Conservation (phyloP, 176 grass and related monocot species). For the Poa pratensis region DNA sequence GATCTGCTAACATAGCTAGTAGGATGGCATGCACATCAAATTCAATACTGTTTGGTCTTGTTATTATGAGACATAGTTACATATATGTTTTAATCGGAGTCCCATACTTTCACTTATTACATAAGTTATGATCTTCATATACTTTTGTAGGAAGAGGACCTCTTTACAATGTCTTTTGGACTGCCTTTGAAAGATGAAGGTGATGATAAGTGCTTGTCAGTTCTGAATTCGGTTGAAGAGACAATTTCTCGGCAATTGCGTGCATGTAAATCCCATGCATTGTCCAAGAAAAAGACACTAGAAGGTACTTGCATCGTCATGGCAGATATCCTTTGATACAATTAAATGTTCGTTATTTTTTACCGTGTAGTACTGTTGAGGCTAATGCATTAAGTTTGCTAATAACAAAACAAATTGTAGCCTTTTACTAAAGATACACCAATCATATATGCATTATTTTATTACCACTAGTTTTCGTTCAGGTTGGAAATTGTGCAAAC, state of each 20-base stretch:
- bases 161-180: conserved; percentile 92
- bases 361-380: conserved; percentile 31
- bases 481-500: conserved; percentile 3
- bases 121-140: conserved; percentile 16
- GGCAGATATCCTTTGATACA: conserved; percentile 1
- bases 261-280: conserved; percentile 79
- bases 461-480: not conserved
- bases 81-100: not conserved
- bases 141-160: conserved; percentile 82
- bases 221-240: conserved; percentile 90
- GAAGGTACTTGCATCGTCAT: conserved; percentile 61
- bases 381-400: conserved; percentile 22
- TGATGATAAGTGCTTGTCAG: conserved; percentile 86
- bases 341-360: conserved; percentile 11
- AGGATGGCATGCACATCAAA: conserved; percentile 3
- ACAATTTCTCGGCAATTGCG: conserved; percentile 88
- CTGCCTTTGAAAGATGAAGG: conserved; percentile 86
- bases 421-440: not conserved
- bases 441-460: not conserved
- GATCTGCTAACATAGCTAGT: conserved; percentile 21
- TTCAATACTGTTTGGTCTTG: conserved; percentile 26
- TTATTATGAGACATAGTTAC: not conserved
- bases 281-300: conserved; percentile 81
- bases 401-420: not conserved
- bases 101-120: not conserved